Conservation (phyloP, 129 eudicot species). For the Arctium lappa region DNA sequence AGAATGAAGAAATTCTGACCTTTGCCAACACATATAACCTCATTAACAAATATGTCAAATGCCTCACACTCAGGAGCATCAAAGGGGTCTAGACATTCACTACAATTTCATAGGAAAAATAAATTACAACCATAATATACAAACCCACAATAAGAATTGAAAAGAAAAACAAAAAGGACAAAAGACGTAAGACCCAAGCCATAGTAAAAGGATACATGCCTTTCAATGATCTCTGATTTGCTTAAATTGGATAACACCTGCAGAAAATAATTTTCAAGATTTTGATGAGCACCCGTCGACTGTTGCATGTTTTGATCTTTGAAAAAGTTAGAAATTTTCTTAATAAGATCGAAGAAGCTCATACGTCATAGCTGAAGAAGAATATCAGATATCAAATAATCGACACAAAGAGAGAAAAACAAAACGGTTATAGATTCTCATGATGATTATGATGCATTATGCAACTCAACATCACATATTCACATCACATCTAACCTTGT, state of each 20-base stretch:
- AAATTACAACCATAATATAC: not conserved
- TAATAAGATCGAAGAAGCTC: not conserved
- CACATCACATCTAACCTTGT: not conserved
- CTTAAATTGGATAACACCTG: slow-evolving; percentile 74
- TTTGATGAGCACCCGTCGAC: not conserved
- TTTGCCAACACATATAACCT: slow-evolving; percentile 73
- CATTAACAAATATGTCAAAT: slow-evolving; percentile 87
- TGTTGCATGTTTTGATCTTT: not conserved
- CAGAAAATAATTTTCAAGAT: slow-evolving; percentile 12
- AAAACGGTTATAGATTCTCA: not conserved
- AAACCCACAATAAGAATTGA: not conserved
- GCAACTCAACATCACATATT: not conserved
- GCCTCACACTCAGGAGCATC: slow-evolving; percentile 97
- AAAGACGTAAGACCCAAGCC: not conserved
- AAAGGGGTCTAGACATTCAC: slow-evolving; percentile 96
- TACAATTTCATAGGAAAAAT: slow-evolving; percentile 27
- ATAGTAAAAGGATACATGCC: slow-evolving; percentile 35
- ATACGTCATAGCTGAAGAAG: not conserved
- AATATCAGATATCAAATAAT: not conserved
- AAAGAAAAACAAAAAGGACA: not conserved
- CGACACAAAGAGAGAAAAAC: not conserved
- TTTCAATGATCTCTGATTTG: slow-evolving; percentile 84
- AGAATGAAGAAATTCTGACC: slow-evolving; percentile 41
- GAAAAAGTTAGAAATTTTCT: not conserved
- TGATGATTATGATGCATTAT: slow-evolving; percentile 2